Base-by-base conservation (phyloP, 2,329 filamentous ascomycete species). In the Aureobasidium melanogenum region DNA sequence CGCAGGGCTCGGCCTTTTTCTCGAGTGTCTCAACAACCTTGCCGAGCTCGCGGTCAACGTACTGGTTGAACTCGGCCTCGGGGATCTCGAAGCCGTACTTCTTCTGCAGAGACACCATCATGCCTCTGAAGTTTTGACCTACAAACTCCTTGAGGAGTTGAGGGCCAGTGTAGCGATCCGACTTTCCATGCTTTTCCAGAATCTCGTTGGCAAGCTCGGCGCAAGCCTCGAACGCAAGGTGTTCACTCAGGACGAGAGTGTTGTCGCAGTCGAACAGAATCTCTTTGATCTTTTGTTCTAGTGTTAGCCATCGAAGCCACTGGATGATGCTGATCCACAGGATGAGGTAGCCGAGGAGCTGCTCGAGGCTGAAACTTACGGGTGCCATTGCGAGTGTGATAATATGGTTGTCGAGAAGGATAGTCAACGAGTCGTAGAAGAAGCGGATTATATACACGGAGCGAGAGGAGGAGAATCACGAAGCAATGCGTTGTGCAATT, bases 71-170 rank as follows among this genome's bases (percentile, higher is more conserved):
- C 71, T 95, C 88, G 2, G 84, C 84, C 22, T 80, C 74, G 28
- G 75, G 68, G 76, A 96, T 83, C 58, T 81, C 76, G 76, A 96
- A 93, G 75, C 81, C 80, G 80, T 89, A 86, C 75, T 88, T 87
- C 74, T 84, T 78, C 75, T 91, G 86, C 64, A 96, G 84, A 64
- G 84, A 85, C 63, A 79, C 75, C 77, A 96, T 86, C 89, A 96
- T 96, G 76, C 90, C 89, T 67, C 91, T 89, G 83, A 96, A 96
- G 82, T 95, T 96, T 74, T 94, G 88, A 69, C 92, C 91, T 68
- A 96, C 90, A 70, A 95, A 96, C 77, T 96, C 89, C 68, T 81
- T 79, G 77, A 96, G 89, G 65, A 96, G 86, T 63, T 85, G 81
- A 51, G 86, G 83, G 70, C 88, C 88, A 4, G 88, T 91, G 80